A percentile compares a stretch with the other conserved stretches of the same genome.
Evolutionary conservation across 1,139 yeast species (phyloP).

Genomic region (Yamadazyma jaroonii): DNA sequence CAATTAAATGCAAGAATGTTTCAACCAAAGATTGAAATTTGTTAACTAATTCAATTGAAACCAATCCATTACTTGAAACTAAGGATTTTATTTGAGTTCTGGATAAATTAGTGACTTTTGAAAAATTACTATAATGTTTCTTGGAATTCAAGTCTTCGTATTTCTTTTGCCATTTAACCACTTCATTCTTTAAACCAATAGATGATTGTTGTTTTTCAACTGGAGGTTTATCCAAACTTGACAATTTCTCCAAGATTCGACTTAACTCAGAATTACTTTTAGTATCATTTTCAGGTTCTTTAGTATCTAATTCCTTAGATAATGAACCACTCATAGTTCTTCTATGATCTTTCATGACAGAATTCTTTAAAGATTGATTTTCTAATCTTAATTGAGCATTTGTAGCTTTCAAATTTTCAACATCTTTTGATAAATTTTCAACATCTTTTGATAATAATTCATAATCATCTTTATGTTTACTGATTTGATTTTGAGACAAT

Average conservation of each 20-base stretch:
- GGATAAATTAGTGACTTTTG: slow-evolving; percentile 20
- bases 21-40: slow-evolving; percentile 49
- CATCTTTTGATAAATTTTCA: slow-evolving; percentile 22
- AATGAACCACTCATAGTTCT: slow-evolving; percentile 13
- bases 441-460: slow-evolving; percentile 20
- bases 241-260: slow-evolving; percentile 21
- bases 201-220: slow-evolving; percentile 13
- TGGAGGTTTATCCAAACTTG: slow-evolving; percentile 16
- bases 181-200: slow-evolving; percentile 29
- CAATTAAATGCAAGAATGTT: slow-evolving; percentile 35
- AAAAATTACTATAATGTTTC: slow-evolving; percentile 22
- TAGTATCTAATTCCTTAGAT: slow-evolving; percentile 11
- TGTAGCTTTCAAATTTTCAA: slow-evolving; percentile 26
- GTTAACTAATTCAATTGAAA: slow-evolving; percentile 44
- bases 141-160: slow-evolving; percentile 41
- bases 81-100: slow-evolving; percentile 27
- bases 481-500: slow-evolving; percentile 5
- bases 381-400: slow-evolving; percentile 40
- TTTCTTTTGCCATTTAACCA: slow-evolving; percentile 44
- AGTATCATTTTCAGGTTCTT: not conserved
- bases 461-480: slow-evolving; percentile 8
- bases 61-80: slow-evolving; percentile 39
- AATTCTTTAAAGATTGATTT: slow-evolving; percentile 36
- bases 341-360: slow-evolving; percentile 14
- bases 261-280: slow-evolving; percentile 8